These are phyloP conservation scores for Colletotrichum cordylinicola DNA, from an alignment of 2,329 filamentous ascomycete species.

Conservation along the genomic window DNA sequence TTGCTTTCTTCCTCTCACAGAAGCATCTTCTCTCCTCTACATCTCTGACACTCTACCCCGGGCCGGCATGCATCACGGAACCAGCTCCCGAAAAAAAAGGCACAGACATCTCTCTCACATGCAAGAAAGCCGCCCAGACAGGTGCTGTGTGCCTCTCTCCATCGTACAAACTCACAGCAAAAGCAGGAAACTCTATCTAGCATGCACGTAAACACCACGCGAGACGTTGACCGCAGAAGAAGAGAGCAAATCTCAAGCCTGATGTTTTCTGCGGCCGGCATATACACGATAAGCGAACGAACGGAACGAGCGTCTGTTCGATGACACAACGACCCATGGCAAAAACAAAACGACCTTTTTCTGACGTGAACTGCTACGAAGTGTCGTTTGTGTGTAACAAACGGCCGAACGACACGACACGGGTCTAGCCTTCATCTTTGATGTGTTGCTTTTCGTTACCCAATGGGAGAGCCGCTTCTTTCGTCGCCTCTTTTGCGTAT, in stretches of 20 bases:
- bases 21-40: neutral
- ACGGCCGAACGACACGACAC: neutral
- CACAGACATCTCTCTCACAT: neutral
- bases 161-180: neutral
- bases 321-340: neutral
- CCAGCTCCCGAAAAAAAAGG: neutral
- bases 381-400: neutral
- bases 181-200: neutral
- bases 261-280: neutral
- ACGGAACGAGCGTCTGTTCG: conserved; percentile 2
- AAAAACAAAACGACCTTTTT: neutral
- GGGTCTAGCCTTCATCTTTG: neutral
- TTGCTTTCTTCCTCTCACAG: neutral
- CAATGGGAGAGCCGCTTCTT: neutral
- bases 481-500: neutral
- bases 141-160: neutral
- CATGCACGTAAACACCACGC: neutral
- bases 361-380: neutral
- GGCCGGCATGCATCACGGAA: neutral
- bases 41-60: neutral
- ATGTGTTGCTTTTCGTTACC: neutral
- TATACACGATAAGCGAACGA: neutral
- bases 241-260: conserved; percentile 7
- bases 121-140: neutral
- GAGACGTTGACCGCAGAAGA: neutral